A percentile compares a stretch with the other conserved stretches of the same genome.
These are phyloP conservation scores for Pyrenophora teres DNA, from an alignment of 2,329 filamentous ascomycete species.

Conservation along the genomic window DNA sequence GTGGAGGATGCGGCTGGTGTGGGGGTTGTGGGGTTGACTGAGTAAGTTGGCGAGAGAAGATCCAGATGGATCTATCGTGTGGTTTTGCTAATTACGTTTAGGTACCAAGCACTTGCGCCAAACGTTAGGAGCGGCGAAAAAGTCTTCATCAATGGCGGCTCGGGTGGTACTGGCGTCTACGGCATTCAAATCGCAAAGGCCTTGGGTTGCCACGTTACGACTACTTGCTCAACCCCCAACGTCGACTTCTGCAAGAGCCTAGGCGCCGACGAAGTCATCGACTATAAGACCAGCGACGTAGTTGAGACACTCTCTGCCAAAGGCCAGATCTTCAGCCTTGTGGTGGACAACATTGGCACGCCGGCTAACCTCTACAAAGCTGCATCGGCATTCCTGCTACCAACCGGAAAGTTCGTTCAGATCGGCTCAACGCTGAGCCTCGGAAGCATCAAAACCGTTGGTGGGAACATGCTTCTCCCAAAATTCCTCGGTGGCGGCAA, in stretches of 20 bases:
- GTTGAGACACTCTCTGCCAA: slow-evolving; percentile 53
- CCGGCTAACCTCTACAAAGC: slow-evolving; percentile 59
- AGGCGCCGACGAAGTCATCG: slow-evolving; percentile 67
- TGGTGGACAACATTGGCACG: slow-evolving; percentile 63
- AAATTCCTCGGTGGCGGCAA: slow-evolving; percentile 58
- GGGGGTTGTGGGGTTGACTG: slow-evolving; percentile 47
- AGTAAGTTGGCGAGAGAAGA: slow-evolving; percentile 19
- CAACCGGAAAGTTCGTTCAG: slow-evolving; percentile 54
- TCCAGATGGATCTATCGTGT: no score
- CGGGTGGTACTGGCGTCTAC: slow-evolving; percentile 64
- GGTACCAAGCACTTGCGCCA: slow-evolving; percentile 42
- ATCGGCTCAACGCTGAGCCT: slow-evolving; percentile 25
- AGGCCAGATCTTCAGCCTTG: slow-evolving; percentile 57
- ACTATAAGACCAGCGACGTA: slow-evolving; percentile 61
- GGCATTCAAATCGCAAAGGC: slow-evolving; percentile 68
- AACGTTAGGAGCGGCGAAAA: slow-evolving; percentile 52
- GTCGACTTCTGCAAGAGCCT: slow-evolving; percentile 60
- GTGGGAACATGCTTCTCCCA: slow-evolving; percentile 52
- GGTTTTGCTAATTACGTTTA: not conserved
- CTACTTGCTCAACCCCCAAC: slow-evolving; percentile 63
- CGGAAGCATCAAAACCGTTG: slow-evolving; percentile 33
- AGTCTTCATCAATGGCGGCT: slow-evolving; percentile 69
- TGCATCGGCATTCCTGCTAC: slow-evolving; percentile 57
- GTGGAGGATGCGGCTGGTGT: slow-evolving; percentile 45
- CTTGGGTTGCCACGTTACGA: slow-evolving; percentile 63